Evolutionary conservation across 164 flowering plant genomes (phyloP), one percentile per base, ranked within the genome.

Genomic region (Sextonia rubra): DNA sequence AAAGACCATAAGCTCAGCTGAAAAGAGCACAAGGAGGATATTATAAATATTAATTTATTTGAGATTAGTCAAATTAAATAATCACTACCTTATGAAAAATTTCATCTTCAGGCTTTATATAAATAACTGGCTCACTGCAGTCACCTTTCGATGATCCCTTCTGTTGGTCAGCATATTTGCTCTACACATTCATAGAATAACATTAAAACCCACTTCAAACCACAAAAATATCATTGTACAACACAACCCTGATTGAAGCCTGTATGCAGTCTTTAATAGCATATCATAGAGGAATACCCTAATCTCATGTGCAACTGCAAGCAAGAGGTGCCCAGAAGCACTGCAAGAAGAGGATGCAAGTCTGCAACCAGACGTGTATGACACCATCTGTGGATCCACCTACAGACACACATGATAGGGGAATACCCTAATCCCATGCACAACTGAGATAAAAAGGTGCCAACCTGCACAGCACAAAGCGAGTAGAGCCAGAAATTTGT

Each of bases 1-100:
- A 90, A 91, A 68, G 93, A 85, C 97, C 97, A 91, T 11, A 82
- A 78, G 83, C 97, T 82, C 7, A 91, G 85, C 98, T 94, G 93
- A 71, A 83, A 81, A 58, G 60, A 12, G 69, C 64, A 1, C 48
- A 6, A 23, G 48, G 55, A 30, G 75, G 24, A 8, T 25, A 66
- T 7, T 8, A 32, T 32, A 0, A 52, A 0, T 0, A 5, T 44
- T 14, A 14, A 63, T 48, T 58, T n/a, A 32, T n/a, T 27, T 17
- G 4, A 52, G 60, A 52, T 47, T 17, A 3, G 1, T 66, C 4
- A 47, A 47, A 30, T 30, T 24, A 60, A 66, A 74, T 27, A 74
- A 26, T 20, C 32, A 49, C 58, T 86, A 91, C 97, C 96, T 88
- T 81, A 52, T 83, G 85, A 77, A 91, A 90, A 82, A 94, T 86